phyloP scores from a whole-genome alignment of 2,329 filamentous ascomycete genomes.

The Esteya vermicola region DNA sequence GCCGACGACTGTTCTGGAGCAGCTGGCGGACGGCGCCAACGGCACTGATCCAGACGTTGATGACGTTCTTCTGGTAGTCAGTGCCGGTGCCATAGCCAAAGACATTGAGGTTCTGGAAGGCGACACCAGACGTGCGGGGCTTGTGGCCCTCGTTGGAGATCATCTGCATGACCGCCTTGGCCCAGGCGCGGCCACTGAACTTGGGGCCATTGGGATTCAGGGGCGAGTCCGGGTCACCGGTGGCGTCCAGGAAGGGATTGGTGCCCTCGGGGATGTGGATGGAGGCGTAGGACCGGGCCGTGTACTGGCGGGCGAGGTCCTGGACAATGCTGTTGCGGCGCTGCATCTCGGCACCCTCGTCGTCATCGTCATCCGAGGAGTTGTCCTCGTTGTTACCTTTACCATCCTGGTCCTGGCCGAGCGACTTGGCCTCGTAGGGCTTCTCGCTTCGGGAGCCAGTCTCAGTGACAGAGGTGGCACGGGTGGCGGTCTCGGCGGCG shows the following conservation, averaged over 20 bases:
- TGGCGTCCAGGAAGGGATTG: conserved; percentile 33
- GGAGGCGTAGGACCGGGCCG: conserved; percentile 26
- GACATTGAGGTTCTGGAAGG: conserved; percentile 54
- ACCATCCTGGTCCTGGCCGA: conserved; percentile 6
- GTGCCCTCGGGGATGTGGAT: conserved; percentile 13
- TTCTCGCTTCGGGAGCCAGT: conserved; percentile 9
- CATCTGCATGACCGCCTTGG: conserved; percentile 41
- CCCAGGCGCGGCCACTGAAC: conserved; percentile 44
- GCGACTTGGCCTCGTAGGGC: conserved; percentile 6
- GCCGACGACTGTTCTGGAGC: conserved; percentile 36
- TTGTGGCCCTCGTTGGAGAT: conserved; percentile 34
- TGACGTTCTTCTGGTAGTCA: conserved; percentile 57
- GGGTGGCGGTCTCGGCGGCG: conserved; percentile 16
- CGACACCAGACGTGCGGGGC: conserved; percentile 48
- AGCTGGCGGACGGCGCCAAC: conserved; percentile 29
- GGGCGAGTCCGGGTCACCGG: conserved; percentile 23
- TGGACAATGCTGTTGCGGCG: conserved; percentile 39
- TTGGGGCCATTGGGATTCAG: conserved; percentile 32
- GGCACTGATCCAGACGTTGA: conserved; percentile 42
- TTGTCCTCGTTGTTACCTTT: conserved; percentile 13
- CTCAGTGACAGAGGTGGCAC: conserved; percentile 23
- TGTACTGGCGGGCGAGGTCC: conserved; percentile 40
- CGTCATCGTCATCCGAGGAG: conserved; percentile 14
- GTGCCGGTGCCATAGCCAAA: conserved; percentile 53
- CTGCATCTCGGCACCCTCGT: conserved; percentile 27